These are phyloP conservation scores for Rhodotorula taiwanensis DNA, from an alignment of 768 basidiomycete genomes.

Conservation along the genomic window DNA sequence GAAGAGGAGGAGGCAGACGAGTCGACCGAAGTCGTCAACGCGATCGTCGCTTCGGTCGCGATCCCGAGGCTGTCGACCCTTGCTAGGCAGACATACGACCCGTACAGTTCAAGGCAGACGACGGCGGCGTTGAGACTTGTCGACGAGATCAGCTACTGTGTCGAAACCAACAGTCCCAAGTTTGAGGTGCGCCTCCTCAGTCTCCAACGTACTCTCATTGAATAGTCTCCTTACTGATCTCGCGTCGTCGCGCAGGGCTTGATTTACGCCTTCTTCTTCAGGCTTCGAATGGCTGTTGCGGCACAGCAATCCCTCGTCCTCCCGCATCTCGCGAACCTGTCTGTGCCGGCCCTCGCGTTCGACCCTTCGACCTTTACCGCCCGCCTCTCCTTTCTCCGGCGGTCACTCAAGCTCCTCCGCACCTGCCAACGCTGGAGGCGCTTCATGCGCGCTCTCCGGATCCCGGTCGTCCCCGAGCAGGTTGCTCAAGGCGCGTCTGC, in stretches of 20 bases:
- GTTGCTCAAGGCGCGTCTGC: not conserved
- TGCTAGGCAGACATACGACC: slow-evolving; percentile 45
- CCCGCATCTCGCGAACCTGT: slow-evolving; percentile 16
- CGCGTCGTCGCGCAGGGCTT: slow-evolving; percentile 27
- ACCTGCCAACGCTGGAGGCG: slow-evolving; percentile 45
- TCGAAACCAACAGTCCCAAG: slow-evolving; percentile 44
- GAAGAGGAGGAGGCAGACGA: slow-evolving; percentile 44
- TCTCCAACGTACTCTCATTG: no score
- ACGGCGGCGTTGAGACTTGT: slow-evolving; percentile 44
- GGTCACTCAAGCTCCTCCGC: slow-evolving; percentile 44
- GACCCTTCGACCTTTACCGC: slow-evolving; percentile 45
- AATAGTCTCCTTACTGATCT: not conserved
- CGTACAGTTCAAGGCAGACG: slow-evolving; percentile 45
- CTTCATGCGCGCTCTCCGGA: slow-evolving; percentile 32
- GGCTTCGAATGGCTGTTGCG: slow-evolving; percentile 21
- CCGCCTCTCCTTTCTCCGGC: slow-evolving; percentile 43
- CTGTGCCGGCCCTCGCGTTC: slow-evolving; percentile 43
- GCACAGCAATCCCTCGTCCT: slow-evolving; percentile 23
- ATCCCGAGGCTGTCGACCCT: slow-evolving; percentile 43
- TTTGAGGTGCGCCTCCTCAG: slow-evolving; percentile 47
- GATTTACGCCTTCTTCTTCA: slow-evolving; percentile 27
- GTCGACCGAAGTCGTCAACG: slow-evolving; percentile 44
- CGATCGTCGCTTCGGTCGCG: slow-evolving; percentile 46
- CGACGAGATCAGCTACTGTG: slow-evolving; percentile 46
- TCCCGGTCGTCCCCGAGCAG: slow-evolving; percentile 11